Evolutionary conservation across 208 protist genomes (phyloP).

Genomic region (Porcisia deanei): DNA sequence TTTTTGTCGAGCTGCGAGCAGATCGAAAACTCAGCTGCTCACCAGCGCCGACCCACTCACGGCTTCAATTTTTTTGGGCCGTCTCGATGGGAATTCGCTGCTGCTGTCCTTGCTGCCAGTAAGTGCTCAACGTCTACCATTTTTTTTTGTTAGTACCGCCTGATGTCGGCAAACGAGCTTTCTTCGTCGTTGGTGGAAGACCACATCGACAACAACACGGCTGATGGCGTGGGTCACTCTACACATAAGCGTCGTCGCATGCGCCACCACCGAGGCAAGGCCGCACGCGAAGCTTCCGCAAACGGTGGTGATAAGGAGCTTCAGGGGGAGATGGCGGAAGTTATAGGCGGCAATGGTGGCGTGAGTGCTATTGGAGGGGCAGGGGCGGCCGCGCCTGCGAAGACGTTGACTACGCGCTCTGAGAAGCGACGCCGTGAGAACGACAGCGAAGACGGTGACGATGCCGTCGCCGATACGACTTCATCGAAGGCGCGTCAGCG

Average conservation of each 20-base stretch:
- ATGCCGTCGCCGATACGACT: not conserved
- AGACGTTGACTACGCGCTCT: not conserved
- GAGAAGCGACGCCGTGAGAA: constrained; percentile 28
- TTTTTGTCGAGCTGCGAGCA: not conserved
- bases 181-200: not conserved
- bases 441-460: not conserved
- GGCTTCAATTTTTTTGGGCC: not conserved
- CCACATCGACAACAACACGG: not conserved
- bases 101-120: not conserved
- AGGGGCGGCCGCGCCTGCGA: not conserved
- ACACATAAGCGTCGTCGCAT: constrained; percentile 41
- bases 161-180: not conserved
- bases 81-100: not conserved
- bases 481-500: not conserved
- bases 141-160: not conserved
- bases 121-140: not conserved
- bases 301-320: not conserved
- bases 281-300: constrained; percentile 26
- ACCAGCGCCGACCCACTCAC: not conserved
- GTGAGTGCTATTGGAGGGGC: not conserved
- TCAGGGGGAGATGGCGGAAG: constrained; percentile 11
- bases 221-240: constrained; percentile 4
- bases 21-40: not conserved
- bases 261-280: constrained; percentile 64
- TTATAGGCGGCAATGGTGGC: constrained; percentile 3